A percentile compares a stretch with the other conserved stretches of the same genome.
Conservation (phyloP, 129 eudicot genomes). For the Scalesia atractyloides region DNA sequence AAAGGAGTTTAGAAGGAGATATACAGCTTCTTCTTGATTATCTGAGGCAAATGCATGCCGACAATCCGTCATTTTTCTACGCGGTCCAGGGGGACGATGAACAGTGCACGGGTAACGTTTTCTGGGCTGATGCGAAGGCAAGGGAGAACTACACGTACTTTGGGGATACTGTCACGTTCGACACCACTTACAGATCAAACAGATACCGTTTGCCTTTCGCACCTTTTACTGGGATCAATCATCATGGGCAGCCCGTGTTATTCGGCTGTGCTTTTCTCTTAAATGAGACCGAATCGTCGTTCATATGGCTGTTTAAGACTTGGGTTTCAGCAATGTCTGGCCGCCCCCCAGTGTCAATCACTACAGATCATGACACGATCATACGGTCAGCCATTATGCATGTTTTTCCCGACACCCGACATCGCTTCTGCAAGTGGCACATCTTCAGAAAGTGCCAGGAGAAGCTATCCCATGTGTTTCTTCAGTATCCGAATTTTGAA, state of each 20-base stretch:
- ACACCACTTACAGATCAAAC: conserved; percentile 58
- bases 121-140: conserved; percentile 68
- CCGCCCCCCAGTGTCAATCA: conserved; percentile 53
- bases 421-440: conserved; percentile 75
- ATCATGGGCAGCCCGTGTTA: conserved; percentile 72
- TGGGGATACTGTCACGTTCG: conserved; percentile 64
- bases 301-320: conserved; percentile 61
- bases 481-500: conserved; percentile 57
- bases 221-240: conserved; percentile 68
- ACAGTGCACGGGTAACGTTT: conserved; percentile 47
- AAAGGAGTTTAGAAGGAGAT: conserved; percentile 58
- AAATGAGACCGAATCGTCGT: conserved; percentile 55
- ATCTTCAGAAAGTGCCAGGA: conserved; percentile 61
- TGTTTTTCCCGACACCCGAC: conserved; percentile 61
- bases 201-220: conserved; percentile 70
- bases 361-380: conserved; percentile 62
- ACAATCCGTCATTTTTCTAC: conserved; percentile 61
- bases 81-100: conserved; percentile 57
- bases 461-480: conserved; percentile 55
- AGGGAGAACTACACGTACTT: conserved; percentile 57
- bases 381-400: conserved; percentile 60
- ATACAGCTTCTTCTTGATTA: conserved; percentile 57
- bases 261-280: conserved; percentile 71
- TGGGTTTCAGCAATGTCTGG: conserved; percentile 70
- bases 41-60: conserved; percentile 56